Evolutionary conservation across 106 monocot genomes (phyloP).

Genomic region (Iris macrosiphon): DNA sequence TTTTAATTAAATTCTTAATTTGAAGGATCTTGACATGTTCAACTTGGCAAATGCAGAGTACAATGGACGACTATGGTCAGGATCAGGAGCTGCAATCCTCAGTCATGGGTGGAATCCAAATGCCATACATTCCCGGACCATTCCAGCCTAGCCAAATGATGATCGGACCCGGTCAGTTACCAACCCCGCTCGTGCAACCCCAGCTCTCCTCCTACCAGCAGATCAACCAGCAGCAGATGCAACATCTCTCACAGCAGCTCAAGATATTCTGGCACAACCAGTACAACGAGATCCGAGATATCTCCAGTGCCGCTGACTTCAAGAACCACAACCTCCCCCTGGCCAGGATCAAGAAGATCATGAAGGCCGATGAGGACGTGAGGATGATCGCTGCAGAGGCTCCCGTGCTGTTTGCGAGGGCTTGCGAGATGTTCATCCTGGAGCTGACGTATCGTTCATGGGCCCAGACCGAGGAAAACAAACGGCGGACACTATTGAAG

Average conservation of each 20-base stretch:
- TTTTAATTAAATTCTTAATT: no score
- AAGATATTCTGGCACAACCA: conserved; percentile 38
- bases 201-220: conserved; percentile 24
- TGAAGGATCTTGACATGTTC: no score
- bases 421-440: conserved; percentile 57
- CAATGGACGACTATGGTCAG: background rate
- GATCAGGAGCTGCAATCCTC: background rate
- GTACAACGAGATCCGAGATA: conserved; percentile 21
- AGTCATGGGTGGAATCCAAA: background rate
- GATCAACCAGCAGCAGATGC: conserved; percentile 25
- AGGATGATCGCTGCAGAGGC: conserved; percentile 58
- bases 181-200: background rate
- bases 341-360: conserved; percentile 62
- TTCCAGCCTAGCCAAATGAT: background rate
- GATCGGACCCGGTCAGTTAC: background rate
- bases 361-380: conserved; percentile 66
- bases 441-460: conserved; percentile 46
- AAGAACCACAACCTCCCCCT: conserved; percentile 60
- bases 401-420: conserved; percentile 51
- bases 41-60: background rate
- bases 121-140: background rate
- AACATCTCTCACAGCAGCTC: conserved; percentile 25
- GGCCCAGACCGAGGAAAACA: conserved; percentile 50
- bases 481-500: conserved; percentile 51
- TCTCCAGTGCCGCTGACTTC: conserved; percentile 37